These are phyloP conservation scores for Yamagishiella unicocca DNA, from an alignment of 139 green algal species.

Conservation along the genomic window DNA sequence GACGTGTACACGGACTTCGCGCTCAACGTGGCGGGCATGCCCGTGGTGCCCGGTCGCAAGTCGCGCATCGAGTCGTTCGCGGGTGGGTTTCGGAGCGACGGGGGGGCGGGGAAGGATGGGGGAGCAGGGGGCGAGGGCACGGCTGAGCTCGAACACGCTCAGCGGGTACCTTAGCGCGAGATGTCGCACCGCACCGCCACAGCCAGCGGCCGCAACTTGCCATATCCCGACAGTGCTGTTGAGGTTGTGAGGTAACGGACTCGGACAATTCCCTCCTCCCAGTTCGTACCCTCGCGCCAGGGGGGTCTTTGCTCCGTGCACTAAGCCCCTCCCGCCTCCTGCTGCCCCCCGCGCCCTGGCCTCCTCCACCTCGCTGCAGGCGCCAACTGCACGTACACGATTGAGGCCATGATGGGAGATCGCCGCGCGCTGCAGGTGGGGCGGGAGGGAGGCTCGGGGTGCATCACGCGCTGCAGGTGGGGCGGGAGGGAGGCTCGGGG, in stretches of 20 bases:
- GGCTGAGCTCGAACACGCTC: no score
- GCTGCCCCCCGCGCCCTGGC: neutral
- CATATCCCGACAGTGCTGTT: neutral
- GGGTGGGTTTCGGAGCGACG: constrained; percentile 36
- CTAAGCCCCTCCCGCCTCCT: neutral
- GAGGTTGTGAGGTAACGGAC: neutral
- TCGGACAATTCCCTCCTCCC: neutral
- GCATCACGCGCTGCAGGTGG: constrained; percentile 82
- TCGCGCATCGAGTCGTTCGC: constrained; percentile 92
- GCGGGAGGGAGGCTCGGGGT: no score
- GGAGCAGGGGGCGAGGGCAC: no score
- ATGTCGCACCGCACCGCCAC: no score
- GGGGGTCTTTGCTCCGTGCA: neutral
- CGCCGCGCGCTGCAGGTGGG: constrained; percentile 78
- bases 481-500: constrained; percentile 38
- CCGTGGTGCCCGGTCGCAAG: constrained; percentile 95
- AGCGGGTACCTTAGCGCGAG: no score
- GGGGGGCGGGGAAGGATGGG: neutral
- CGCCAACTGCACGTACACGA: constrained; percentile 96
- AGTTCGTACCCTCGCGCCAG: neutral
- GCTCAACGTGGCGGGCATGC: constrained; percentile 86
- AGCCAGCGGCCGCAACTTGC: no score
- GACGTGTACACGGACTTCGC: constrained; percentile 73
- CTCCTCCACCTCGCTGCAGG: constrained; percentile 56
- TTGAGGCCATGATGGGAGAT: constrained; percentile 99